These are phyloP conservation scores for Hericium erinaceus DNA, from an alignment of 768 basidiomycete genomes.

Conservation along the genomic window DNA sequence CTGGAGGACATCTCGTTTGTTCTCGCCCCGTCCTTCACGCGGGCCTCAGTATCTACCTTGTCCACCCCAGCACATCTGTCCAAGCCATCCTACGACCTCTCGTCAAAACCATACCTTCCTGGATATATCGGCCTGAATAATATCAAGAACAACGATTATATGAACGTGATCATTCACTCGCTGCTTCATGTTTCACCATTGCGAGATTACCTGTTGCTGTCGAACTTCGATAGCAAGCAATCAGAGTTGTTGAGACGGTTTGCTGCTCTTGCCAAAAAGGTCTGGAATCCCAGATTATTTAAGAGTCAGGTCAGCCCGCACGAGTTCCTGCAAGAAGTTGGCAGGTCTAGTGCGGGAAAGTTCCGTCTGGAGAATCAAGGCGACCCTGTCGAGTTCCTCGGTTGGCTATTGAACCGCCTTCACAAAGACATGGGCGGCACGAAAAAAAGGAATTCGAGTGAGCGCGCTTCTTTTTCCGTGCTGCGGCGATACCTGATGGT, in stretches of 20 bases:
- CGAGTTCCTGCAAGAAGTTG: slow-evolving; percentile 96
- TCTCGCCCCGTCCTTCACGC: slow-evolving; percentile 81
- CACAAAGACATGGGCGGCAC: slow-evolving; percentile 92
- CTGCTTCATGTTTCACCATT: slow-evolving; percentile 86
- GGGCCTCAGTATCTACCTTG: slow-evolving; percentile 40
- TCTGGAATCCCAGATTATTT: slow-evolving; percentile 96
- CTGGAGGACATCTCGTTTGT: slow-evolving; percentile 92
- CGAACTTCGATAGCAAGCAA: slow-evolving; percentile 62
- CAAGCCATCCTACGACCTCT: slow-evolving; percentile 80
- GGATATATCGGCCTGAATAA: slow-evolving; percentile 97
- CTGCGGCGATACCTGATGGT: slow-evolving; percentile 14
- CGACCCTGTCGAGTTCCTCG: slow-evolving; percentile 91
- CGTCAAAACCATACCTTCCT: slow-evolving; percentile 73
- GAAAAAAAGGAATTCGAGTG: slow-evolving; percentile 87
- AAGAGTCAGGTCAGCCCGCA: slow-evolving; percentile 99
- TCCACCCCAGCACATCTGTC: slow-evolving; percentile 49
- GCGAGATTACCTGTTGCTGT: slow-evolving; percentile 79
- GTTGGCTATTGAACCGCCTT: slow-evolving; percentile 90
- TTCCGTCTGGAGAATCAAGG: slow-evolving; percentile 92
- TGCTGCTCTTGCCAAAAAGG: slow-evolving; percentile 77
- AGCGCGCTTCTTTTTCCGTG: slow-evolving; percentile 22
- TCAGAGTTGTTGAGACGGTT: slow-evolving; percentile 86
- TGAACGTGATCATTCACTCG: slow-evolving; percentile 94
- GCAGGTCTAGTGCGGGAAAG: slow-evolving; percentile 78
- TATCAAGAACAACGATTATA: slow-evolving; percentile 94